Conservation (phyloP, 2,329 filamentous ascomycete species). For the Colletotrichum aenigma region DNA sequence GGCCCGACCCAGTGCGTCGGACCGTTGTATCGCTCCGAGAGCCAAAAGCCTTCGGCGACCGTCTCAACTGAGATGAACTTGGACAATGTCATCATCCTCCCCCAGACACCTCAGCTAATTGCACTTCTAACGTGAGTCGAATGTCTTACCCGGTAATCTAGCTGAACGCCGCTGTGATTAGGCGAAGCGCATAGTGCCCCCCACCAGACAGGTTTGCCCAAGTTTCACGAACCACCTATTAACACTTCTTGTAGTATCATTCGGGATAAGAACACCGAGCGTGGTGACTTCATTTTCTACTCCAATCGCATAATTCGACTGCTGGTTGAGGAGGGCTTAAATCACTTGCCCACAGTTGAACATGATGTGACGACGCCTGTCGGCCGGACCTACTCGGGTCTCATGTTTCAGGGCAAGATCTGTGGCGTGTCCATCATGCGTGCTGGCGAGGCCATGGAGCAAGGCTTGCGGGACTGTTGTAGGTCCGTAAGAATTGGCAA, state of each 20-base stretch:
- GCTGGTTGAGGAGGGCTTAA: conserved; percentile 94
- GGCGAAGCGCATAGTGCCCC: background rate
- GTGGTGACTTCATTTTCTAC: conserved; percentile 99
- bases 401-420: conserved; percentile 97
- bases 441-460: conserved; percentile 97
- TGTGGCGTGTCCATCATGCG: conserved; percentile 99
- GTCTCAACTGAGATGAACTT: conserved; percentile 83
- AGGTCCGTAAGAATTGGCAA: conserved; percentile 98
- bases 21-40: conserved; percentile 76
- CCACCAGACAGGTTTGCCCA: background rate
- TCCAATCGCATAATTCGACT: conserved; percentile 97
- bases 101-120: conserved; percentile 96
- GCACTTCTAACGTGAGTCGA: conserved; percentile 88
- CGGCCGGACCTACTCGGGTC: conserved; percentile 84
- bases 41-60: conserved; percentile 84
- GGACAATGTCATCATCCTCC: conserved; percentile 87
- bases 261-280: conserved; percentile 84
- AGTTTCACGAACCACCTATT: conserved; percentile 8
- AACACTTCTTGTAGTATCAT: conserved; percentile 73
- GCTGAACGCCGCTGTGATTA: background rate
- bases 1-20: conserved; percentile 69
- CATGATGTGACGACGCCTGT: conserved; percentile 91
- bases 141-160: background rate
- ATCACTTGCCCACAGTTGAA: conserved; percentile 91
- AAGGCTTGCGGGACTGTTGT: conserved; percentile 94